Percentiles rank a stretch among this genome's conserved stretches.
phyloP scores from a whole-genome alignment of 805 yeast genomes.

The Sugiyamaella floridensis region DNA sequence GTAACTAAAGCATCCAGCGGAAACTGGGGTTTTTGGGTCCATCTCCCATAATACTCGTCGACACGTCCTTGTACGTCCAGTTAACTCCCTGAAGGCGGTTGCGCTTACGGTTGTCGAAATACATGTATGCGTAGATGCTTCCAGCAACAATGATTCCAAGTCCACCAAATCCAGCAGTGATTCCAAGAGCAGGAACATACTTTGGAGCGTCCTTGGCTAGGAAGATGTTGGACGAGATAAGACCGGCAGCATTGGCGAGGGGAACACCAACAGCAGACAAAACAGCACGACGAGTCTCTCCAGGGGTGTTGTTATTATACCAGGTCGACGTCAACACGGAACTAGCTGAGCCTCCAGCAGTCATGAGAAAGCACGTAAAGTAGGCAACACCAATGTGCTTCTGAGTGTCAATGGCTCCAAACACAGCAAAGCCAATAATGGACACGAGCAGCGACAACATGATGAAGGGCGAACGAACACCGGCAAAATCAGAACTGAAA shows the following conservation, averaged over 20 bases:
- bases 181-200: constrained; percentile 45
- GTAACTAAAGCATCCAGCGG: constrained; percentile 41
- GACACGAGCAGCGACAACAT: constrained; percentile 36
- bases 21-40: constrained; percentile 41
- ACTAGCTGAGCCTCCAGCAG: constrained; percentile 43
- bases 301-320: constrained; percentile 46
- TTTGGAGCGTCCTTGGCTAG: constrained; percentile 46
- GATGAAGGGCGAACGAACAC: constrained; percentile 36
- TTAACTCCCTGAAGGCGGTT: constrained; percentile 17
- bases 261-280: constrained; percentile 47
- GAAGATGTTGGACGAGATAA: constrained; percentile 47
- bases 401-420: constrained; percentile 39
- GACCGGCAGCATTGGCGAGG: constrained; percentile 51
- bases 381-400: constrained; percentile 37
- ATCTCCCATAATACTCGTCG: constrained; percentile 37
- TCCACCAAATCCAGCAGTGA: constrained; percentile 42
- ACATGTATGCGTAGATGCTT: constrained; percentile 33
- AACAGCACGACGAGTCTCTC: constrained; percentile 40
- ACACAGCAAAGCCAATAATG: constrained; percentile 41
- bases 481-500: constrained; percentile 37
- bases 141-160: constrained; percentile 35
- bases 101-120: constrained; percentile 36
- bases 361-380: constrained; percentile 42
- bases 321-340: constrained; percentile 46
- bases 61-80: constrained; percentile 16